A percentile compares a stretch with the other conserved stretches of the same genome.
These are phyloP conservation scores for Tylopilus cervinicoccineus DNA, from an alignment of 768 basidiomycete genomes.

Conservation along the genomic window DNA sequence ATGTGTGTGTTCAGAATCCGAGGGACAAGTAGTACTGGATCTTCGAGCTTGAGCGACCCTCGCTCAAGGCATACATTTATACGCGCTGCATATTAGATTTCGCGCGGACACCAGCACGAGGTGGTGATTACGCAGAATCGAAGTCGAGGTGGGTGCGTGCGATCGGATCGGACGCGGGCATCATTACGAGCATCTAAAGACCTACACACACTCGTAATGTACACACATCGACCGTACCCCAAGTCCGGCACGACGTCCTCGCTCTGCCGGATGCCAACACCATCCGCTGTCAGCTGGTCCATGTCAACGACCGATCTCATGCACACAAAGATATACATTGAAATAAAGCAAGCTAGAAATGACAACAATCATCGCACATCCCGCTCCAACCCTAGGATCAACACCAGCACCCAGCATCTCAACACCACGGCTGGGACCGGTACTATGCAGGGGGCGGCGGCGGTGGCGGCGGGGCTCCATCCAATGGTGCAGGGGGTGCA, in stretches of 20 bases:
- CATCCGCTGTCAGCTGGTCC: background rate
- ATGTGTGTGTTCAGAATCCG: too few species aligned
- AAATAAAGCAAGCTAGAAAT: slow-evolving; percentile 30
- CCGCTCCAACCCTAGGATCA: slow-evolving; percentile 1
- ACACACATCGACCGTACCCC: background rate
- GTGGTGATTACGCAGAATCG: background rate
- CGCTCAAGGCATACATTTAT: too few species aligned
- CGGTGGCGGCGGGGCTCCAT: slow-evolving; percentile 19
- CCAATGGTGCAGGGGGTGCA: slow-evolving; percentile 26
- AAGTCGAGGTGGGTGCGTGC: background rate
- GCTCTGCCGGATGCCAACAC: background rate
- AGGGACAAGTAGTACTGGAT: too few species aligned
- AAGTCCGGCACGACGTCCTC: too few species aligned
- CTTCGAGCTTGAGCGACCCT: too few species aligned
- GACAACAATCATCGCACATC: slow-evolving; percentile 12
- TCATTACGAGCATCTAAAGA: too few species aligned
- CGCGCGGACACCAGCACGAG: background rate
- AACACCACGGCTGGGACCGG: background rate
- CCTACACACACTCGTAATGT: background rate
- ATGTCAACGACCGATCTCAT: background rate
- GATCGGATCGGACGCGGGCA: background rate
- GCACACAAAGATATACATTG: slow-evolving; percentile 26
- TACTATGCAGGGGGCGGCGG: slow-evolving; percentile 28
- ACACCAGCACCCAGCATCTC: background rate
- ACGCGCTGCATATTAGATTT: too few species aligned